phyloP scores from a whole-genome alignment of 2,329 filamentous ascomycete genomes.

The Stachybotrys chlorohalonatus region DNA sequence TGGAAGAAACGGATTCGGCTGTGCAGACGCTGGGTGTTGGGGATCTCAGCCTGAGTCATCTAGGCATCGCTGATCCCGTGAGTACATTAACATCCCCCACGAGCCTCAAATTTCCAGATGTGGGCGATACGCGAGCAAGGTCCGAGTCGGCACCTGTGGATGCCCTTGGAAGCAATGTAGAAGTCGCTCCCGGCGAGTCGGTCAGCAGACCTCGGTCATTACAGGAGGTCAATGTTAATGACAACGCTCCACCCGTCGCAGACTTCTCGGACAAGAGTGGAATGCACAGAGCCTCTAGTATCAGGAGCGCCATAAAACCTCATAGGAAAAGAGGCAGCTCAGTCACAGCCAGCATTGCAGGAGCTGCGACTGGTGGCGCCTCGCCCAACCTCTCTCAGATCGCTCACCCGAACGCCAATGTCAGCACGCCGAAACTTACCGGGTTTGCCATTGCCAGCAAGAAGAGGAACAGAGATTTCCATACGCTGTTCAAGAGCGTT shows the following conservation, averaged over 20 bases:
- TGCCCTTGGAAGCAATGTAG: conserved; percentile 14
- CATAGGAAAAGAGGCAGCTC: conserved; percentile 80
- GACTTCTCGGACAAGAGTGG: conserved; percentile 56
- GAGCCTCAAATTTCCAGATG: conserved; percentile 44
- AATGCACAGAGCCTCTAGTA: conserved; percentile 56
- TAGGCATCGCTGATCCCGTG: conserved; percentile 64
- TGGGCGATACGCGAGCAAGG: conserved; percentile 34
- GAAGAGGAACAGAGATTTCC: conserved; percentile 93
- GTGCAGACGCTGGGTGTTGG: conserved; percentile 84
- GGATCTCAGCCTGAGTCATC: conserved; percentile 78
- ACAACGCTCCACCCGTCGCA: conserved; percentile 54
- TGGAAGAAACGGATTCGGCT: conserved; percentile 60
- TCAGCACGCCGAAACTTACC: conserved; percentile 66
- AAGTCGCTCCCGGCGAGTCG: conserved; percentile 22
- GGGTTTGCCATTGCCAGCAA: conserved; percentile 95
- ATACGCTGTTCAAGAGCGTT: conserved; percentile 87
- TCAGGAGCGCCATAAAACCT: conserved; percentile 50
- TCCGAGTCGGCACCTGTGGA: conserved; percentile 54
- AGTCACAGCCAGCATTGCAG: conserved; percentile 42
- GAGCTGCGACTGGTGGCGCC: conserved; percentile 57
- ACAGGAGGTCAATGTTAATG: conserved; percentile 40
- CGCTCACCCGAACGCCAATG: conserved; percentile 49
- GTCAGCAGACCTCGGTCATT: conserved; percentile 37
- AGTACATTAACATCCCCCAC: conserved; percentile 46
- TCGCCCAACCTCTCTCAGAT: conserved; percentile 61